Conservation (phyloP, 306 rosid genomes). For the Comarum palustre region DNA sequence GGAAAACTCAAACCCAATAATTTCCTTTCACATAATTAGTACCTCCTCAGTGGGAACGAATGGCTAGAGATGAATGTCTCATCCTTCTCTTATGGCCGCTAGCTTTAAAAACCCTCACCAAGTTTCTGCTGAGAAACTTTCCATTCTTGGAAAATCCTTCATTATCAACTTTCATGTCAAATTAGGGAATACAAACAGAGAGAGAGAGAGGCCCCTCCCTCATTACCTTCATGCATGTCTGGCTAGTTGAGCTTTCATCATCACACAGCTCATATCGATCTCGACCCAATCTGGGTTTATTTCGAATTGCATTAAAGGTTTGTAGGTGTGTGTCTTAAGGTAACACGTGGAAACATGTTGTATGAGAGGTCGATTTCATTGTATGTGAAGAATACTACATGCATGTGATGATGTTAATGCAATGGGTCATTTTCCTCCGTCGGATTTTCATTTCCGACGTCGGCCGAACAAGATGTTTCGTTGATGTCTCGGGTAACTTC, state of each 20-base stretch:
- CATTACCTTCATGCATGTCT: neutral
- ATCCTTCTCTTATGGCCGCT: neutral
- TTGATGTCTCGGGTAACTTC: neutral
- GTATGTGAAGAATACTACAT: neutral
- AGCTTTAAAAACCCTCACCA: neutral
- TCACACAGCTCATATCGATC: neutral
- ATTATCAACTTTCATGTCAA: neutral
- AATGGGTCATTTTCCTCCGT: neutral
- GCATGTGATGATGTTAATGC: neutral
- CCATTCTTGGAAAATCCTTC: slow-evolving; percentile 3
- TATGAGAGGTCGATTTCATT: neutral
- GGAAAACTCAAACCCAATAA: no score
- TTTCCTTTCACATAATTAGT: neutral
- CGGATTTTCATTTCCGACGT: neutral
- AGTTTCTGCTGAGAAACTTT: slow-evolving; percentile 12
- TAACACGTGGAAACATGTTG: neutral
- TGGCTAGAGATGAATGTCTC: slow-evolving; percentile 20
- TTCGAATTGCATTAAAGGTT: neutral
- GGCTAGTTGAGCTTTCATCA: neutral
- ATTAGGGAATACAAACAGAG: neutral
- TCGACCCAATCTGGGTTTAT: neutral
- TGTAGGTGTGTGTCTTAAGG: neutral
- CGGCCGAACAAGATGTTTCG: neutral
- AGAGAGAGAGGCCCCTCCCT: neutral
- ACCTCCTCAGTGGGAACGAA: slow-evolving; percentile 31